phyloP scores from a whole-genome alignment of 192 early-diverging fungal species.

The Funneliformis geosporum region DNA sequence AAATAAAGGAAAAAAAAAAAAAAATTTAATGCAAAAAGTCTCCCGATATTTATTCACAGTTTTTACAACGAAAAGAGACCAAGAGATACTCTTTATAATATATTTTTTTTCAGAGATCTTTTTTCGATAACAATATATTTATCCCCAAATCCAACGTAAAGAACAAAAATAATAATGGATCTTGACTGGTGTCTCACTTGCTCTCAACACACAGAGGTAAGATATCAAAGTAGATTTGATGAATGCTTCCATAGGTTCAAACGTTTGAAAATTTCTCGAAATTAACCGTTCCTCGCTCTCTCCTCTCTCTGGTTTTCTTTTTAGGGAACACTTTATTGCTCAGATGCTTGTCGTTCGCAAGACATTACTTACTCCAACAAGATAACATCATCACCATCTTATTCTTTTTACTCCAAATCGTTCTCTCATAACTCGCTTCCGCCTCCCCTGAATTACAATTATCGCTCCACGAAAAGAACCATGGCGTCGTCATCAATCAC shows the following conservation, averaged over 20 bases:
- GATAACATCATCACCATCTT: not conserved
- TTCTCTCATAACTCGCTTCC: not conserved
- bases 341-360: not conserved
- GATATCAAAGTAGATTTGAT: not conserved
- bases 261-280: not conserved
- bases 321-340: constrained; percentile 20
- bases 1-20: not conserved
- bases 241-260: not conserved
- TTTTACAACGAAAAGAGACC: too few relatives aligned
- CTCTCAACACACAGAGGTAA: constrained; percentile 22
- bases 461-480: not conserved
- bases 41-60: too few relatives aligned
- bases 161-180: constrained; percentile 15
- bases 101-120: not conserved
- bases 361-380: not conserved
- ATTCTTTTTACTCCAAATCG: not conserved
- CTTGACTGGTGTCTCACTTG: constrained; percentile 26
- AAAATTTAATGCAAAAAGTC: not conserved
- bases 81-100: not conserved
- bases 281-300: not conserved
- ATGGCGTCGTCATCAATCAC: not conserved
- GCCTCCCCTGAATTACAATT: not conserved
- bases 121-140: not conserved
- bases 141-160: not conserved
- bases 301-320: not conserved